Base-by-base conservation (phyloP, 441 rosid genomes). In the Erysimum pusillum region DNA sequence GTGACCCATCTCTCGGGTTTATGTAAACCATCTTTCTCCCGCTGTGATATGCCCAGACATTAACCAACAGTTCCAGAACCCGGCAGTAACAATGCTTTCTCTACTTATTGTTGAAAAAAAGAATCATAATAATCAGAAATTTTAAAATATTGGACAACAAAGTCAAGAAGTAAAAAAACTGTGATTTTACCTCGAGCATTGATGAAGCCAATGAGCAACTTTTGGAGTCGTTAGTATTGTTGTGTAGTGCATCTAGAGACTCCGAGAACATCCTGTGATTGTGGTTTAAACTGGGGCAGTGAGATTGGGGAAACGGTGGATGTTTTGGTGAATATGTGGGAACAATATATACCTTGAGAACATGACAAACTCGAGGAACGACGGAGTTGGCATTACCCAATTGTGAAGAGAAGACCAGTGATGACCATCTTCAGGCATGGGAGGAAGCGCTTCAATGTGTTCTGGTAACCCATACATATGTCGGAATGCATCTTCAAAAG, bases 351-450 rank as follows among this genome's bases (percentile, higher is more conserved):
- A 89, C 99, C 98, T 77, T 63, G 99, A 86, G 81, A 96, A 96
- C 98, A 91, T 94, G 49, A 90, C 67, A 76, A 91, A 96, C 82
- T 96, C 98, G 56, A 96, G 84, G 80, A 92, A 94, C 61, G 98
- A 94, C 74, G 97, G 88, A 58, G 99, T 96, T 68, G 97, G 99
- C 98, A 96, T 94, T 80, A 90, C 96, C 99, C 99, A 96, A 75
- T 97, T 83, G 78, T 96, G 97, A 75, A 94, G 88, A 63, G 96
- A 80, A 74, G 98, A 94, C 99, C 99, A 94, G 76, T 83, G 82
- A 78, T 91, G 88, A 75, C 93, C 92, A 83, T 90, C 99, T 75
- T 85, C 89, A 41, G 98, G 98, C 99, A 94, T 96, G 57, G 98
- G 98, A 13, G 98, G 98, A 78, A 90, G 98, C 82, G 86, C 93